Base-by-base conservation (phyloP, 2,329 filamentous ascomycete genomes). In the Claviceps pusilla region DNA sequence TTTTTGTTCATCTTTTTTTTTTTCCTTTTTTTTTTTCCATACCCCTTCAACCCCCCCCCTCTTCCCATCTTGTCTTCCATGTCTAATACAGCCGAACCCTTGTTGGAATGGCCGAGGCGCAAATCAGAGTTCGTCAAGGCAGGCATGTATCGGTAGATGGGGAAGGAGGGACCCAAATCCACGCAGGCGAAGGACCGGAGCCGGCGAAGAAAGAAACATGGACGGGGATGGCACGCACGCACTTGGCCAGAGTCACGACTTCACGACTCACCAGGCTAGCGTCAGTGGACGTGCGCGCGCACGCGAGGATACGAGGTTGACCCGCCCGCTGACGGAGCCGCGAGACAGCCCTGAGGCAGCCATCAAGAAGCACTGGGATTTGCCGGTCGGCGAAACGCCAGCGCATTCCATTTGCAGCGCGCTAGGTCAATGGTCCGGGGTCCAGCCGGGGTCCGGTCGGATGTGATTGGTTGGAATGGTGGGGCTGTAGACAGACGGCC, bases 381-480 rank as follows among this genome's bases (percentile, higher is more conserved):
- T 41, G 37, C 37, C 37, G 7, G 46, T 50, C 52, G 50, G 48
- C 50, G 24, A 47, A 57, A 56, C 50, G 51, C 37, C 37, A 50
- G 52, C 55, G 50, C 54, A 54, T 57, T 59, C 60, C 60, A 29
- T 28, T 28, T 46, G 43, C 43, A 28, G 24, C 43, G 9, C 43
- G 24, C 42, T 28, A 3, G 35, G 7, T 10, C 3, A 10, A 19
- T 19, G 19, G 19, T 19, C 19, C 19, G 19, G 19, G 19, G 19
- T 19, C 19, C 19, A 19, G 19, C 19, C 19, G 19, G 19, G 19
- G 19, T 19, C 19, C 19, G 19, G 19, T 19, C 19, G 19, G 19
- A 19, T 19, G 19, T 19, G 19, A 19, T 19, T 19, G 19, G 19
- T 19, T 19, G 19, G 19, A 19, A 19, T 19, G 19, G 19, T 19